Conservation (phyloP, 495 filamentous ascomycete genomes). For the Friedmanniomyces simplex region DNA sequence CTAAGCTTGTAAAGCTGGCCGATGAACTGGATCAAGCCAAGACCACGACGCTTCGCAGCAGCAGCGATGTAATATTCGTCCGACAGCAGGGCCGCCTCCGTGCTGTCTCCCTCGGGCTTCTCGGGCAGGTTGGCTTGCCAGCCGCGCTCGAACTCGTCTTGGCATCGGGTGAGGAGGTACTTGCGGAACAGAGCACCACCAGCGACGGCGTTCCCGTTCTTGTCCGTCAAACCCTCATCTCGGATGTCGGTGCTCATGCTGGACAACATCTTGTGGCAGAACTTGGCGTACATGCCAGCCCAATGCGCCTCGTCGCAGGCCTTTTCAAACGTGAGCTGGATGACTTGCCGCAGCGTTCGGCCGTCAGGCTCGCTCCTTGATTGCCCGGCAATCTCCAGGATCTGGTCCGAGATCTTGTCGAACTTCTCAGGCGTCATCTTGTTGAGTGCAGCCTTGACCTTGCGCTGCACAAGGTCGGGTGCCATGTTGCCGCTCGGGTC, state of each 20-base stretch:
- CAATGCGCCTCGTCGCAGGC: constrained; percentile 97
- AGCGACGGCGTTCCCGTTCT: constrained; percentile 71
- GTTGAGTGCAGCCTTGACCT: constrained; percentile 96
- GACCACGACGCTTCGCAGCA: constrained; percentile 89
- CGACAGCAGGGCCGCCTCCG: constrained; percentile 73
- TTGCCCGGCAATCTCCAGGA: constrained; percentile 82
- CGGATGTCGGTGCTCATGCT: constrained; percentile 92
- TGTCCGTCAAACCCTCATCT: constrained; percentile 86
- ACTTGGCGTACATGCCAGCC: constrained; percentile 98
- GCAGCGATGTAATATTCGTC: constrained; percentile 96
- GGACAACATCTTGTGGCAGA: constrained; percentile 94
- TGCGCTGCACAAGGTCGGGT: constrained; percentile 90
- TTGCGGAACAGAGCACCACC: constrained; percentile 95
- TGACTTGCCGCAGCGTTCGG: constrained; percentile 90
- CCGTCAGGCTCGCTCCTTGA: constrained; percentile 94
- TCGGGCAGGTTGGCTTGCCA: constrained; percentile 87
- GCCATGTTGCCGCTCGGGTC: constrained; percentile 57
- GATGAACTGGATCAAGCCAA: constrained; percentile 98
- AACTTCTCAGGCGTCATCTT: constrained; percentile 99
- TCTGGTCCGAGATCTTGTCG: constrained; percentile 87
- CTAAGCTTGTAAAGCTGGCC: constrained; percentile 96
- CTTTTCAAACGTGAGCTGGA: constrained; percentile 98
- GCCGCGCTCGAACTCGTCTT: constrained; percentile 97
- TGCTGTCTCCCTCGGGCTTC: constrained; percentile 63
- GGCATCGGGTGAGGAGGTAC: constrained; percentile 95